Percentiles rank a stretch among this genome's conserved stretches.
Conservation (phyloP, 495 filamentous ascomycete species). For the Daldinia bambusicola region DNA sequence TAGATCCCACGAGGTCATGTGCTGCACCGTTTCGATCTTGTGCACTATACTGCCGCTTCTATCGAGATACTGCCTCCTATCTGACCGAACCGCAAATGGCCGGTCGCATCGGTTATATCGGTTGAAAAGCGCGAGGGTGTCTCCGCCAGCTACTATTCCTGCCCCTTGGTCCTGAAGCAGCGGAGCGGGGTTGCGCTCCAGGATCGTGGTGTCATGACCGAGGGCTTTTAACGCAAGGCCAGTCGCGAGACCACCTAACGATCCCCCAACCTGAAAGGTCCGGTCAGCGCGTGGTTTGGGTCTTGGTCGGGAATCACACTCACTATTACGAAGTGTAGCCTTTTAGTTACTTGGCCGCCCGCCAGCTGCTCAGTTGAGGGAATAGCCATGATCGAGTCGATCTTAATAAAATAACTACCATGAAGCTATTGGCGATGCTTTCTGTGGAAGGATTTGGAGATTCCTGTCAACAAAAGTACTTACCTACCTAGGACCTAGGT, state of each 20-base stretch:
- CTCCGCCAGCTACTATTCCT: conserved; percentile 61
- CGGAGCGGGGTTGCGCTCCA: conserved; percentile 60
- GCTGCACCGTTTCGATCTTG: conserved; percentile 53
- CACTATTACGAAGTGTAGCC: conserved; percentile 52
- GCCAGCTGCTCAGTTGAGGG: conserved; percentile 18
- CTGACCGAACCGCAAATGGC: conserved; percentile 50
- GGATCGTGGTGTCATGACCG: conserved; percentile 61
- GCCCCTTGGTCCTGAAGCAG: conserved; percentile 66
- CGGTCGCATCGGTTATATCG: conserved; percentile 53
- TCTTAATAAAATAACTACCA: too few relatives aligned
- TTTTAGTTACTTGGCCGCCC: conserved; percentile 21
- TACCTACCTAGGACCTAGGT: too few relatives aligned
- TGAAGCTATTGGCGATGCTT: background rate
- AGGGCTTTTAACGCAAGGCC: conserved; percentile 62
- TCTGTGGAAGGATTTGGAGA: conserved; percentile 12
- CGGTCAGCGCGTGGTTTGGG: background rate
- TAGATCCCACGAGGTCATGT: conserved; percentile 66
- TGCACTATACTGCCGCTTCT: conserved; percentile 55
- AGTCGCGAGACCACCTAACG: conserved; percentile 57
- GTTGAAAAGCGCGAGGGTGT: conserved; percentile 49
- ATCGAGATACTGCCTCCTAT: conserved; percentile 57
- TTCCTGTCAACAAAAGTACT: conserved; percentile 22
- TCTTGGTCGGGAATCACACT: background rate
- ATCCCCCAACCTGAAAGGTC: conserved; percentile 57
- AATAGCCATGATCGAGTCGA: conserved; percentile 32